These are phyloP conservation scores for Gossypium anomalum DNA, from an alignment of 345 rosid genomes.

Conservation along the genomic window DNA sequence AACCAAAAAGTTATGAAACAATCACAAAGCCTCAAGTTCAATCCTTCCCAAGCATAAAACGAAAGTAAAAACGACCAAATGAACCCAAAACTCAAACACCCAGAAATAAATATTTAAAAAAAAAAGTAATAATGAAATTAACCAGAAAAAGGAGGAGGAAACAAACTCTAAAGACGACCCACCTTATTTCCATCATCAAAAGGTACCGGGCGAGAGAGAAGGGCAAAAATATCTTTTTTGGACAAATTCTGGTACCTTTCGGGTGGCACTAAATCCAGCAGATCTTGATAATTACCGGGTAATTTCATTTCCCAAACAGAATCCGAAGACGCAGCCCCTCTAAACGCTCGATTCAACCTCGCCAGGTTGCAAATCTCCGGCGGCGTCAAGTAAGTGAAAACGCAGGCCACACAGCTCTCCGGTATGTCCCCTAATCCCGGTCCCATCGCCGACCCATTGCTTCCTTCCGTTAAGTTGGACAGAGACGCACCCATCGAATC, in stretches of 20 bases:
- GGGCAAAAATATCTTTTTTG: constrained; percentile 80
- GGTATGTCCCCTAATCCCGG: constrained; percentile 91
- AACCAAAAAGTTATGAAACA: neutral
- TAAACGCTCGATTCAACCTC: constrained; percentile 67
- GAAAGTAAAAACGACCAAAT: neutral
- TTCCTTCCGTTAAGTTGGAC: constrained; percentile 64
- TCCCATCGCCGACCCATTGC: constrained; percentile 43
- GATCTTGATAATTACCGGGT: constrained; percentile 74
- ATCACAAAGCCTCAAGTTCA: no score
- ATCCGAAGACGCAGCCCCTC: constrained; percentile 93
- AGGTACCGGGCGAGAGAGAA: constrained; percentile 71
- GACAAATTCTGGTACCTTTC: constrained; percentile 54
- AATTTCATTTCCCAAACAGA: constrained; percentile 88
- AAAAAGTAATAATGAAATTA: neutral
- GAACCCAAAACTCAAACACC: neutral
- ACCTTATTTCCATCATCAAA: constrained; percentile 81
- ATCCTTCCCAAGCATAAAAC: neutral
- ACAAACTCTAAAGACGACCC: neutral
- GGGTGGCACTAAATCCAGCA: constrained; percentile 75
- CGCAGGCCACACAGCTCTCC: constrained; percentile 91
- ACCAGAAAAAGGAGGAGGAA: neutral
- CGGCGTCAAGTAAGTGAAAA: constrained; percentile 73
- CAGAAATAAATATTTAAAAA: neutral
- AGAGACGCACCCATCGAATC: constrained; percentile 74
- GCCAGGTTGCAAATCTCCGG: constrained; percentile 99